phyloP scores from a whole-genome alignment of 345 rosid genomes.

The Acer negundo region DNA sequence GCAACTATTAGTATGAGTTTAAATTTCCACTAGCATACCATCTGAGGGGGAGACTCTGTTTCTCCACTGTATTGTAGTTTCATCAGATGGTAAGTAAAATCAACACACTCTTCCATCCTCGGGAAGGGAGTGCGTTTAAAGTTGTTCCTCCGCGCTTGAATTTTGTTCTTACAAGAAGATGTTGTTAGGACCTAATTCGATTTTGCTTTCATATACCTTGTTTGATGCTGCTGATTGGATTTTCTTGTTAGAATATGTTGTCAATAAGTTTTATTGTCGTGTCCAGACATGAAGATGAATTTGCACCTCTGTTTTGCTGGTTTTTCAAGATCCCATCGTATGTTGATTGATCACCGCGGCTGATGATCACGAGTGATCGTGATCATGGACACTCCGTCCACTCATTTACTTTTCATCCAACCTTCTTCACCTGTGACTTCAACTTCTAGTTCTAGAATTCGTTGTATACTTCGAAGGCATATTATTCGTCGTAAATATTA shows the following conservation, averaged over 20 bases:
- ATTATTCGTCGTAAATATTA: no score
- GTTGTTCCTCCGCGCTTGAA: neutral
- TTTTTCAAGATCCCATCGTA: neutral
- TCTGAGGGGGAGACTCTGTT: neutral
- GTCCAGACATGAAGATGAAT: neutral
- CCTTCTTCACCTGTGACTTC: neutral
- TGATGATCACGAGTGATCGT: neutral
- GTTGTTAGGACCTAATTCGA: neutral
- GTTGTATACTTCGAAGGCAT: neutral
- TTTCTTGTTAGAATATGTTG: neutral
- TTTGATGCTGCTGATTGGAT: conserved; percentile 2
- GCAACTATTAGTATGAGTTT: no score
- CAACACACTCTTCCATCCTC: neutral
- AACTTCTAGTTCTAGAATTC: neutral
- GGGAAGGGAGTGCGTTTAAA: neutral
- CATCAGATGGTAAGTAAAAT: neutral
- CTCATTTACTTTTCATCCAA: neutral
- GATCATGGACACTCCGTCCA: neutral
- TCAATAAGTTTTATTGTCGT: neutral
- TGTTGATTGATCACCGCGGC: neutral
- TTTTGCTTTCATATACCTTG: neutral
- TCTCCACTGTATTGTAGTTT: neutral
- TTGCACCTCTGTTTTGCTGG: neutral
- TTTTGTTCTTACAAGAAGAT: neutral
- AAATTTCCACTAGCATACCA: no score